Conservation (phyloP, 352 stramenopile genomes). For the Phytopythium cucurbitacearum region DNA sequence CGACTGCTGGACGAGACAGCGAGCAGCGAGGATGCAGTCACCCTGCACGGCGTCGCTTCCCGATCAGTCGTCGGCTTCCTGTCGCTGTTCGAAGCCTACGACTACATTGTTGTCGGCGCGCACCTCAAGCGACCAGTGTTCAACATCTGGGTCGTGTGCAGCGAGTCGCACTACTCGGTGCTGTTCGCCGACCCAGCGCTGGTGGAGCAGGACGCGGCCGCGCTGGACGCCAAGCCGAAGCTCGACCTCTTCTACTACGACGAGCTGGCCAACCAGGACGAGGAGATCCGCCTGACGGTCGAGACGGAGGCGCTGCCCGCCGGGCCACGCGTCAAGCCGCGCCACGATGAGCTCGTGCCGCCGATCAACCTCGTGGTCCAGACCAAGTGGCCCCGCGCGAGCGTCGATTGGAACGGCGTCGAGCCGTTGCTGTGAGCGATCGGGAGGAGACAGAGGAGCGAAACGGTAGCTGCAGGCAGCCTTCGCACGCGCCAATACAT, state of each 20-base stretch:
- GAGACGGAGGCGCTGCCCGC: conserved; percentile 21
- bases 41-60: conserved; percentile 65
- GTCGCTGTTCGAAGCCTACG: conserved; percentile 90
- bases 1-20: conserved; percentile 68
- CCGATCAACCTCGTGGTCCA: conserved; percentile 88
- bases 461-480: not conserved
- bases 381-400: conserved; percentile 79
- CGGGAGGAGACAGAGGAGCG: not conserved
- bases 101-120: conserved; percentile 82
- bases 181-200: conserved; percentile 47
- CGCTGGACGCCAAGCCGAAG: conserved; percentile 18
- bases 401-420: conserved; percentile 84
- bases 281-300: conserved; percentile 72
- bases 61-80: conserved; percentile 79
- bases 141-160: conserved; percentile 90
- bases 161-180: conserved; percentile 91
- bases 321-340: conserved; percentile 16
- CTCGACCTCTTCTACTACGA: conserved; percentile 90
- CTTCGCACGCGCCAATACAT: not conserved
- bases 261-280: conserved; percentile 83
- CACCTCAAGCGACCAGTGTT: conserved; percentile 68
- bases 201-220: conserved; percentile 18
- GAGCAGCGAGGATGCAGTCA: conserved; percentile 48
- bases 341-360: conserved; percentile 66
- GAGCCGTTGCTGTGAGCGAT: conserved; percentile 74